These are phyloP conservation scores for Yamadazyma buinensis DNA, from an alignment of 1,139 yeast species.

Conservation along the genomic window DNA sequence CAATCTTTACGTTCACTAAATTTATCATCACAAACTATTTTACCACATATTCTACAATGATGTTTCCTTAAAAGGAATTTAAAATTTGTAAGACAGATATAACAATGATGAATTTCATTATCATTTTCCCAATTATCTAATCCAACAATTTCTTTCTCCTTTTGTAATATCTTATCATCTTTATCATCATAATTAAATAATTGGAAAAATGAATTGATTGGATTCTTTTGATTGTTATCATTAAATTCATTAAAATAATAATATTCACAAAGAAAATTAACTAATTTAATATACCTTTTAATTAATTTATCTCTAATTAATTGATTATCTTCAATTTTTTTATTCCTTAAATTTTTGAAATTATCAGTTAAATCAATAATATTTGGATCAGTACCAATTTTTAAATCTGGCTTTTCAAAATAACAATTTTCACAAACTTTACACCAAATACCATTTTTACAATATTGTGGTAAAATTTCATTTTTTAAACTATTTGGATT, in stretches of 20 bases:
- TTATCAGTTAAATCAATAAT: slow-evolving; percentile 46
- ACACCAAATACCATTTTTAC: slow-evolving; percentile 57
- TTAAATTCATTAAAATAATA: slow-evolving; percentile 2
- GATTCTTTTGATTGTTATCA: no score
- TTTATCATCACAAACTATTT: slow-evolving; percentile 71
- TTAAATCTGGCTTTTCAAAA: slow-evolving; percentile 51
- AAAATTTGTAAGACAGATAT: slow-evolving; percentile 59
- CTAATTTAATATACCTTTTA: slow-evolving; percentile 52
- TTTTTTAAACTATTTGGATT: slow-evolving; percentile 23
- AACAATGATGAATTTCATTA: slow-evolving; percentile 47
- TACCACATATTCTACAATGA: slow-evolving; percentile 85
- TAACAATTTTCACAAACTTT: slow-evolving; percentile 68
- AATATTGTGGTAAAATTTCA: slow-evolving; percentile 36
- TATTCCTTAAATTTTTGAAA: slow-evolving; percentile 42
- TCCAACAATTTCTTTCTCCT: slow-evolving; percentile 37
- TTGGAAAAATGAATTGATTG: background rate
- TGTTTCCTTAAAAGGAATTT: slow-evolving; percentile 67
- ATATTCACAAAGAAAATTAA: slow-evolving; percentile 17
- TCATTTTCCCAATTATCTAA: slow-evolving; percentile 65
- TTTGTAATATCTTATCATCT: slow-evolving; percentile 5
- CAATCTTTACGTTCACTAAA: slow-evolving; percentile 42
- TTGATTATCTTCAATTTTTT: slow-evolving; percentile 36
- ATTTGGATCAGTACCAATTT: slow-evolving; percentile 28
- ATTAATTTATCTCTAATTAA: slow-evolving; percentile 58
- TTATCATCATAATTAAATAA: slow-evolving; percentile 1